Conservation (phyloP, 208 protist species). For the Trypanosoma avium region DNA sequence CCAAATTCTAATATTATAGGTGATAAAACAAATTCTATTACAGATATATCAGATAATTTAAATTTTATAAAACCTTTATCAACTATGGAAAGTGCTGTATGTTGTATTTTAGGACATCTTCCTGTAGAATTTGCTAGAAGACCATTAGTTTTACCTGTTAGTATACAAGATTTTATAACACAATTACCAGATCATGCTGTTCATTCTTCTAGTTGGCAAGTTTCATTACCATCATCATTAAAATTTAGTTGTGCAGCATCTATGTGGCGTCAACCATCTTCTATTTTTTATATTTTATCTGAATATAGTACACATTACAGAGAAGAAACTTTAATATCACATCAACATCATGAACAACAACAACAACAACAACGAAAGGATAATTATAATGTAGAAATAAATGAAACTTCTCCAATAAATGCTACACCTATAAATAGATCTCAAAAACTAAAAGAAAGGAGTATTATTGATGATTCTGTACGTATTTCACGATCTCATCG, state of each 20-base stretch:
- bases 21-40: neutral
- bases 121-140: conserved; percentile 61
- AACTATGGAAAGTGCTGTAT: conserved; percentile 66
- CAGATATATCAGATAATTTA: neutral
- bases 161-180: conserved; percentile 61
- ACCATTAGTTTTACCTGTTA: conserved; percentile 67
- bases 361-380: neutral
- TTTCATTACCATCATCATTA: conserved; percentile 29
- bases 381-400: neutral
- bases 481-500: conserved; percentile 1
- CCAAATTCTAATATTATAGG: neutral
- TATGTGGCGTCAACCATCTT: conserved; percentile 19
- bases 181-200: conserved; percentile 58
- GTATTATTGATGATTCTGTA: neutral
- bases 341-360: conserved; percentile 5
- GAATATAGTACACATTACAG: conserved; percentile 9
- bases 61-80: conserved; percentile 36
- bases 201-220: conserved; percentile 28
- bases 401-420: neutral
- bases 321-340: neutral
- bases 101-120: conserved; percentile 56
- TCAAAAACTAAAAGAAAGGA: neutral
- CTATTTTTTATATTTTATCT: conserved; percentile 25
- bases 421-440: neutral
- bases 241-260: conserved; percentile 13